These are phyloP conservation scores for Solanum paucissectum DNA, from an alignment of 257 asterid genomes.

Conservation along the genomic window DNA sequence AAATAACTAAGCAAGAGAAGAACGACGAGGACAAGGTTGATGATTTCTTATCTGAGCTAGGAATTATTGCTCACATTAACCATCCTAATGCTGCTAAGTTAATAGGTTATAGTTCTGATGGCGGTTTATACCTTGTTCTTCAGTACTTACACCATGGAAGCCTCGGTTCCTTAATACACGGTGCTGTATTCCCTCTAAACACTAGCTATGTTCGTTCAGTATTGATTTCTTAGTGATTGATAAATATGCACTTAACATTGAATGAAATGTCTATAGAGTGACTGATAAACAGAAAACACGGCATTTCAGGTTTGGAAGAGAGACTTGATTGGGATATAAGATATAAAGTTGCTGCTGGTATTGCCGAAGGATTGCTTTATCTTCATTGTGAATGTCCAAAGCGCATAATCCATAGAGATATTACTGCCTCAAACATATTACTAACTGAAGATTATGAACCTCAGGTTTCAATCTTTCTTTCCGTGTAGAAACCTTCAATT, in stretches of 20 bases:
- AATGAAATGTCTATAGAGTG: neutral
- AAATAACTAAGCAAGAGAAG: constrained; percentile 44
- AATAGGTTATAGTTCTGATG: constrained; percentile 68
- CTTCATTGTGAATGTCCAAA: constrained; percentile 72
- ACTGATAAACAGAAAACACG: neutral
- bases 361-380: constrained; percentile 80
- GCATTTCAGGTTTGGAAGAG: constrained; percentile 36
- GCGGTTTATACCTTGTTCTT: constrained; percentile 75
- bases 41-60: constrained; percentile 82
- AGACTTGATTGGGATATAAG: constrained; percentile 54
- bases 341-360: constrained; percentile 58
- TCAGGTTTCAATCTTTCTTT: constrained; percentile 36
- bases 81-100: constrained; percentile 78
- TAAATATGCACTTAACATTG: neutral
- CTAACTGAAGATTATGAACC: constrained; percentile 69
- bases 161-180: constrained; percentile 59
- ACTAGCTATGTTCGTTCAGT: neutral
- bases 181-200: constrained; percentile 13
- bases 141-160: constrained; percentile 66
- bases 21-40: constrained; percentile 67
- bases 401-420: constrained; percentile 88
- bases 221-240: neutral
- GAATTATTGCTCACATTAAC: constrained; percentile 83
- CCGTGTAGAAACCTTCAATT: neutral
- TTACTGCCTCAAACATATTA: constrained; percentile 84